These are phyloP conservation scores for Microbotryum scabiosae DNA, from an alignment of 1,284 basidiomycete species.

Conservation along the genomic window DNA sequence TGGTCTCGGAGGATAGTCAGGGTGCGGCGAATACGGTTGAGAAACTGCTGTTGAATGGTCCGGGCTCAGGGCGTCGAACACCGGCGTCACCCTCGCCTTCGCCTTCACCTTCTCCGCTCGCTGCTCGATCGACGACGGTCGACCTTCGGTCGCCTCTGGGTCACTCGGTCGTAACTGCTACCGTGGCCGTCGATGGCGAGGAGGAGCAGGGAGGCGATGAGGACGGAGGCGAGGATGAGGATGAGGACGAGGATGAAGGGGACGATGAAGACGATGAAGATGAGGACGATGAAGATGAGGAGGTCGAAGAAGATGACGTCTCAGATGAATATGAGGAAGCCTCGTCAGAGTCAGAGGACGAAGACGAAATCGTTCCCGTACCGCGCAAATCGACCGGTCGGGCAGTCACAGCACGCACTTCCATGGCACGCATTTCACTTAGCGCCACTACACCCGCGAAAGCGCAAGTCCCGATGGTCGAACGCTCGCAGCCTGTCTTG, in stretches of 20 bases:
- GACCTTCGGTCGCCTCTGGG: not conserved
- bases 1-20: not conserved
- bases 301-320: not conserved
- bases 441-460: not conserved
- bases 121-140: not conserved
- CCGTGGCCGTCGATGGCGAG: not conserved
- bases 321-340: not conserved
- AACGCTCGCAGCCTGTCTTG: not conserved
- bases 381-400: not conserved
- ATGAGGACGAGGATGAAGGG: not conserved
- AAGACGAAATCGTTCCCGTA: slow-evolving; percentile 1
- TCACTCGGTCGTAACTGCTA: not conserved
- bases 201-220: not conserved
- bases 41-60: slow-evolving; percentile 1
- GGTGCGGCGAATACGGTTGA: not conserved
- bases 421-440: not conserved
- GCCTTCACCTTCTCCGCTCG: not conserved
- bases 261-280: not conserved
- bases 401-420: not conserved
- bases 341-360: not conserved
- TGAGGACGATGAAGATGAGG: not conserved
- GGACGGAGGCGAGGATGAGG: not conserved
- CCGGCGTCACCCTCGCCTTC: not conserved
- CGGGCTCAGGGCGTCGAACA: not conserved
- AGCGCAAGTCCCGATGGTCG: not conserved